Evolutionary conservation across 768 basidiomycete genomes (phyloP).

Genomic region (Auriscalpium vulgare): DNA sequence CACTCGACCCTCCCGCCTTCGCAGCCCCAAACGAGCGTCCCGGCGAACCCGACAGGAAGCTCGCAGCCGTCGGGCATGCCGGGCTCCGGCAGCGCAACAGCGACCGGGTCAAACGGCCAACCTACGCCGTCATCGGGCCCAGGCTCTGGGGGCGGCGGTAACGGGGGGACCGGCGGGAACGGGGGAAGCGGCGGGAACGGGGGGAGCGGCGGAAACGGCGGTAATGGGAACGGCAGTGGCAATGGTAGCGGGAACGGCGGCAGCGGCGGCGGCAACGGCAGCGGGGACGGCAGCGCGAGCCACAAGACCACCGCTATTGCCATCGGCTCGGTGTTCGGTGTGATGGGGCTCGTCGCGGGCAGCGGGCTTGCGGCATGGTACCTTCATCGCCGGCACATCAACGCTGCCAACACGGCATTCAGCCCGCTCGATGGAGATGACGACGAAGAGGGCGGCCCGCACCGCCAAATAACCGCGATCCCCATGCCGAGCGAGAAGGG

Average conservation of each 20-base stretch:
- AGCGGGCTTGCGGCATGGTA: constrained; percentile 37
- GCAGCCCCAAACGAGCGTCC: constrained; percentile 13
- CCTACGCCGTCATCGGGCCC: background rate
- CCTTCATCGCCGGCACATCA: constrained; percentile 27
- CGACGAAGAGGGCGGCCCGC: constrained; percentile 21
- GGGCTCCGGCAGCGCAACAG: constrained; percentile 2
- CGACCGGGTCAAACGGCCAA: constrained; percentile 6
- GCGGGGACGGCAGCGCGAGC: constrained; percentile 16
- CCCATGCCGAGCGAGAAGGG: constrained; percentile 17
- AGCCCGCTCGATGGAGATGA: constrained; percentile 24
- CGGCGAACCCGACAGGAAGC: constrained; percentile 7
- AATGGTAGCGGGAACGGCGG: constrained; percentile 14
- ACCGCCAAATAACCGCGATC: constrained; percentile 18
- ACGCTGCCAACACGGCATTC: constrained; percentile 15
- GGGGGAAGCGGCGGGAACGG: constrained; percentile 11
- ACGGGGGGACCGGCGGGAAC: constrained; percentile 1
- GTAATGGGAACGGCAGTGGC: constrained; percentile 15
- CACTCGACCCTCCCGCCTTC: constrained; percentile 20
- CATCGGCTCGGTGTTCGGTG: constrained; percentile 54
- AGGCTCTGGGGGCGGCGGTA: constrained; percentile 1
- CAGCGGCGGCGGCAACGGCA: constrained; percentile 5
- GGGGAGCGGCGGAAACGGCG: no score
- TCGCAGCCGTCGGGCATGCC: background rate
- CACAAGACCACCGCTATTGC: constrained; percentile 33
- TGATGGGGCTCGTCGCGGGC: constrained; percentile 43